Evolutionary conservation across 176 grass and related monocot genomes (phyloP).

Genomic region (maize (Zea mays)): DNA sequence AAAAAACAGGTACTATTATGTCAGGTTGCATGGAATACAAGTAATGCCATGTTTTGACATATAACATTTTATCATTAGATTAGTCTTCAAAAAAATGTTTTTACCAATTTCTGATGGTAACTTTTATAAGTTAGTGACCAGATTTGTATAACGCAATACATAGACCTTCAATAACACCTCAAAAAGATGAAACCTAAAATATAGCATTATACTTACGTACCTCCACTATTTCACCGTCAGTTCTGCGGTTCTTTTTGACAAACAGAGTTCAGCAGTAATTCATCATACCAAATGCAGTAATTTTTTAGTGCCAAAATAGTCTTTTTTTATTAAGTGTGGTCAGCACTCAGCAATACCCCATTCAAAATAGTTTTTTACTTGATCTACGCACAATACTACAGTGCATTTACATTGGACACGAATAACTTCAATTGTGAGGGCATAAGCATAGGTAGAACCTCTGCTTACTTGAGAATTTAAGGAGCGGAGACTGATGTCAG

Average conservation of each 20-base stretch:
- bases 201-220: neutral
- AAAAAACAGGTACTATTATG: neutral
- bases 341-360: neutral
- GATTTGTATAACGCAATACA: neutral
- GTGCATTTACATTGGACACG: neutral
- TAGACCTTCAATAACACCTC: neutral
- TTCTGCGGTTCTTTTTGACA: neutral
- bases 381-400: neutral
- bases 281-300: neutral
- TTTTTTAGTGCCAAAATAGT: neutral
- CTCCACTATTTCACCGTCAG: constrained; percentile 2
- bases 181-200: neutral
- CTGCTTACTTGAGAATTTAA: constrained; percentile 74
- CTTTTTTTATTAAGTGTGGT: neutral
- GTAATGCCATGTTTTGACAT: neutral
- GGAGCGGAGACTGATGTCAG: constrained; percentile 67
- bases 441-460: neutral
- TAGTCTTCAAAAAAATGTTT: neutral
- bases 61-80: neutral
- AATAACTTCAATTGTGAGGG: neutral
- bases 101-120: neutral
- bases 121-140: neutral
- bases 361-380: neutral
- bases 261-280: constrained; percentile 8
- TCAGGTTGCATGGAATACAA: neutral